A percentile compares a stretch with the other conserved stretches of the same genome.
Conservation (phyloP, 371 early-diverging fungal genomes). For the Syncephalastrum monosporum region DNA sequence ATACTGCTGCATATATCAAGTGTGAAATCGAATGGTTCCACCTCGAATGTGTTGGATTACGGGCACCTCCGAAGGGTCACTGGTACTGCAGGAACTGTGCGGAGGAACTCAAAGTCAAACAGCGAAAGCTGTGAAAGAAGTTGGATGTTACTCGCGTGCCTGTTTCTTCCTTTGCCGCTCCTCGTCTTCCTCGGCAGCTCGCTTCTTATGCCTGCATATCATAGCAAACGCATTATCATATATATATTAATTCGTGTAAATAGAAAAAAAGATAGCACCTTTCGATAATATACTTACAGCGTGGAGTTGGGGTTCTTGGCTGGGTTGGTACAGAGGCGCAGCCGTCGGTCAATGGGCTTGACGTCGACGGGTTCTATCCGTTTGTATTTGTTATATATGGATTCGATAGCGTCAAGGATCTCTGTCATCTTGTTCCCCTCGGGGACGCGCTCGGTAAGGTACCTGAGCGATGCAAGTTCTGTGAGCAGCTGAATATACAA, state of each 20-base stretch:
- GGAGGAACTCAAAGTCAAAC: constrained; percentile 50
- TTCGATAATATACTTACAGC: constrained; percentile 47
- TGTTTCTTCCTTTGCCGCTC: constrained; percentile 24
- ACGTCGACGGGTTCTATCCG: constrained; percentile 36
- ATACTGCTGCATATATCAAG: constrained; percentile 24
- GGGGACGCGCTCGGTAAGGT: too few species aligned
- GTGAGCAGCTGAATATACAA: too few species aligned
- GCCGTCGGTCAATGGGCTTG: constrained; percentile 58
- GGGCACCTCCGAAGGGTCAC: constrained; percentile 78
- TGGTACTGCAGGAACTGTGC: constrained; percentile 90
- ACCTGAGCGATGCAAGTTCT: too few species aligned
- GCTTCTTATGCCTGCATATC: constrained; percentile 42
- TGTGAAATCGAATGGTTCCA: constrained; percentile 97
- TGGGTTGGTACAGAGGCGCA: constrained; percentile 67
- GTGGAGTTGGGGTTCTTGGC: constrained; percentile 70
- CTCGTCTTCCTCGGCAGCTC: constrained; percentile 40
- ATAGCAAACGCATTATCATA: background rate
- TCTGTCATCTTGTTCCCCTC: too few species aligned
- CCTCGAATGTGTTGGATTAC: constrained; percentile 85
- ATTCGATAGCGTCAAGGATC: too few species aligned
- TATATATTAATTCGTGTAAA: constrained; percentile 4
- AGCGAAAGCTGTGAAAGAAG: constrained; percentile 28
- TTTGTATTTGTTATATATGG: too few species aligned
- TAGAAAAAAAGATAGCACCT: constrained; percentile 2
- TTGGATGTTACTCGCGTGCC: background rate